phyloP scores from a whole-genome alignment of 192 early-diverging fungal species.

The Coemansia erecta region DNA sequence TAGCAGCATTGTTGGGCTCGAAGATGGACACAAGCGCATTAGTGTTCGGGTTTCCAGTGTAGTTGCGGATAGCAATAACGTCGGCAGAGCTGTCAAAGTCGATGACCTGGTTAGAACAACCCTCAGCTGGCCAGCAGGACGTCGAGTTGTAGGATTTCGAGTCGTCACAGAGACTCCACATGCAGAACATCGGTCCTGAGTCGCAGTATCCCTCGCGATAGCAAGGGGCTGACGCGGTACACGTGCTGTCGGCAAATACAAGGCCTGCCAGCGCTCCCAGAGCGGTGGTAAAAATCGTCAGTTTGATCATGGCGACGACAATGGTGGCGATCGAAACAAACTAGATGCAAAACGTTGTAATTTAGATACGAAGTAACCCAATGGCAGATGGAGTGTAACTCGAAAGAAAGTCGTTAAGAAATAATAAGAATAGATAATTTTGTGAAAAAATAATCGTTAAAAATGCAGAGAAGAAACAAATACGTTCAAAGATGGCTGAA shows the following conservation, averaged over 20 bases:
- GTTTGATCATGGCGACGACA: constrained; percentile 12
- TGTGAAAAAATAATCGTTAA: not conserved
- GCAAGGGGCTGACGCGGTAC: constrained; percentile 34
- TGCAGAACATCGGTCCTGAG: constrained; percentile 43
- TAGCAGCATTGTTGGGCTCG: constrained; percentile 37
- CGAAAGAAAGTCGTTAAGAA: not conserved
- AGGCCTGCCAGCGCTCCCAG: constrained; percentile 14
- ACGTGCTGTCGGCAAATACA: constrained; percentile 20
- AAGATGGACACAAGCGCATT: constrained; percentile 49
- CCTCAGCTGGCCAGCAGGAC: constrained; percentile 47
- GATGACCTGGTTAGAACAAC: constrained; percentile 32
- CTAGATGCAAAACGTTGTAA: not conserved
- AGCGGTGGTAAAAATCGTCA: constrained; percentile 16
- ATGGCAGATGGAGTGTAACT: too few relatives aligned
- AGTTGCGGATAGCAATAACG: constrained; percentile 20
- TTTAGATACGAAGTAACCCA: not conserved
- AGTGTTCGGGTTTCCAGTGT: constrained; percentile 31
- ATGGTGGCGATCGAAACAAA: not conserved
- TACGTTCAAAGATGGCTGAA: not conserved
- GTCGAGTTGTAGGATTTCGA: constrained; percentile 39
- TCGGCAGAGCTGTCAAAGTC: constrained; percentile 34
- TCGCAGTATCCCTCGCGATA: constrained; percentile 51
- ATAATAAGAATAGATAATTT: not conserved
- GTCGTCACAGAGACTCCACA: constrained; percentile 41
- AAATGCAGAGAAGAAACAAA: not conserved